phyloP scores from a whole-genome alignment of 192 early-diverging fungal species.

The Backusella morwellensis region DNA sequence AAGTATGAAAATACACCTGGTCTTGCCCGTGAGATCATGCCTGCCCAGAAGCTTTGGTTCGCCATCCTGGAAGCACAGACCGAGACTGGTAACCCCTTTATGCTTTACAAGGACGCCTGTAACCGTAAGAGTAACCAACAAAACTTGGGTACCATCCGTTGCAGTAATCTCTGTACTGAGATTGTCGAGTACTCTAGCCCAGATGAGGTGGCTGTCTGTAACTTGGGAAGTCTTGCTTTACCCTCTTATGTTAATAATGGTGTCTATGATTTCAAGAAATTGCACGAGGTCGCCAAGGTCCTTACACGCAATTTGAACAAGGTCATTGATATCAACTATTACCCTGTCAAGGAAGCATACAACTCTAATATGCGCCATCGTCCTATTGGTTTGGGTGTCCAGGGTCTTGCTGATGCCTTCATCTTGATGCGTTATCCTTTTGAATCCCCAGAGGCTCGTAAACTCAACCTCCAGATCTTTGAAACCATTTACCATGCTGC shows the following conservation, averaged over 20 bases:
- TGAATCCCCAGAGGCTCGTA: slow-evolving; percentile 78
- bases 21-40: slow-evolving; percentile 81
- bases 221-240: slow-evolving; percentile 91
- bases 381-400: slow-evolving; percentile 95
- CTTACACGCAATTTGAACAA: slow-evolving; percentile 92
- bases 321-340: slow-evolving; percentile 97
- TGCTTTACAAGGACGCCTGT: slow-evolving; percentile 99
- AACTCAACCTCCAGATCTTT: slow-evolving; percentile 88
- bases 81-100: slow-evolving; percentile 96
- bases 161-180: slow-evolving; percentile 97
- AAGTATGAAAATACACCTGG: slow-evolving; percentile 79
- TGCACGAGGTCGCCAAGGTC: slow-evolving; percentile 83
- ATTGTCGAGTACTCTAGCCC: slow-evolving; percentile 96
- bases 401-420: slow-evolving; percentile 98
- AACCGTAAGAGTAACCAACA: slow-evolving; percentile 99
- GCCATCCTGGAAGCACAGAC: slow-evolving; percentile 94
- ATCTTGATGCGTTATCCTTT: slow-evolving; percentile 95
- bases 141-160: slow-evolving; percentile 98
- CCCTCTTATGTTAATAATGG: slow-evolving; percentile 76
- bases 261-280: slow-evolving; percentile 73
- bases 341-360: slow-evolving; percentile 87
- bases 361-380: slow-evolving; percentile 92
- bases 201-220: slow-evolving; percentile 97
- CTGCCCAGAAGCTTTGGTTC: slow-evolving; percentile 98
- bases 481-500: slow-evolving; percentile 97